Evolutionary conservation across 163 green algal species (phyloP), one percentile per base, ranked within the genome.

Genomic region (Volvox carteri): DNA sequence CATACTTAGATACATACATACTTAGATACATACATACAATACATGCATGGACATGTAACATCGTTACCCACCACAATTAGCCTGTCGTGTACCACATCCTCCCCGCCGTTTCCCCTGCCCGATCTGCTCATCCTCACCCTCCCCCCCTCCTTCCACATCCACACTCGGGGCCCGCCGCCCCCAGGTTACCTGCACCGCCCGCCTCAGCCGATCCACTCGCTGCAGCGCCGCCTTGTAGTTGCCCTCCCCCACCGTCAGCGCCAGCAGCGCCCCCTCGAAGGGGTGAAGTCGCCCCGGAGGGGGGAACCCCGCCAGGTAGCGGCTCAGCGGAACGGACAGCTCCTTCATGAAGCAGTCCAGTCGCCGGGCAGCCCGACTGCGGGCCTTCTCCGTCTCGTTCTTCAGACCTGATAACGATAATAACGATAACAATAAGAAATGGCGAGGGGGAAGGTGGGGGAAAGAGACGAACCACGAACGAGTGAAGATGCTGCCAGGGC

Each of bases 181-280:
- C n/a, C n/a, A n/a, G n/a, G n/a, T n/a, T 94, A 97, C 91, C 52
- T 97, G 90, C 21, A 96, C 75, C 1, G 93, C 89, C 76, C 97
- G 97, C 25, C 97, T 87, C 87, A 98, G 86, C 0, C 77, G 54
- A 76, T 99, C 93, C 25, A 93, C 93, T 78, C 94, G 93, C n/a
- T 75, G 46, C 83, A 95, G 89, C 6, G 92, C 78, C 18, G 77
- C 80, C 46, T n/a, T 42, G 85, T 99, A 99, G 0, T 81, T 75
- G 12, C 84, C 91, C n/a, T 86, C 76, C 4, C 95, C 95, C 33
- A 99, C 92, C 25, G 97, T 99, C 7, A 99, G 95, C 62, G 98
- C 95, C 81, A 99, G 92, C 90, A 99, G 94, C 2, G 95, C 97
- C 0, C 2, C 48, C 70, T 99, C 98, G 93, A 99, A 99, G 35